Evolutionary conservation across 1,284 basidiomycete species (phyloP), one percentile per base, ranked within the genome.

Genomic region (Trichosporon faecale): DNA sequence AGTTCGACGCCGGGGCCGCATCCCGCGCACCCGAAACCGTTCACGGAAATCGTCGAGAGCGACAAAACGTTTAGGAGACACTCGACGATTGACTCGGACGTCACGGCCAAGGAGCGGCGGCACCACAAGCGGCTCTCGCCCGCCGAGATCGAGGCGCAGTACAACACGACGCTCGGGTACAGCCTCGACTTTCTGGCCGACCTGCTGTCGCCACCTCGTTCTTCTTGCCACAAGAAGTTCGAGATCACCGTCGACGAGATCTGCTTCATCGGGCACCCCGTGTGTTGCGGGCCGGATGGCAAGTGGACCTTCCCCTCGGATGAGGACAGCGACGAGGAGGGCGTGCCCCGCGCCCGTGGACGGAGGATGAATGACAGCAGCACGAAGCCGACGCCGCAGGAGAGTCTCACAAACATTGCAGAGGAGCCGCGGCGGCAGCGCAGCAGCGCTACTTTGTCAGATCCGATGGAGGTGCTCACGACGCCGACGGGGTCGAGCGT

Each of bases 241-340:
- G 95, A 97, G 81, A 88, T 99, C 31, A 84, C 92, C 60, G 90
- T 98, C 23, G 95, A 98, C 77, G 91, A 95, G 76, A 87, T 98
- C n/a, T 92, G 90, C 1, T 98, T 98, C 79, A 87, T 98, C 49
- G 96, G 96, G 0, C 95, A 98, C 81, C 96, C 96, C 0, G 94
- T 98, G 1, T 91, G 90, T 76, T 88, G 89, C 11, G 90, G 91
- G 37, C 77, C 86, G n/a, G 90, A 91, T 75, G 91, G 90, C 0
- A 84, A 82, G 6, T 93, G 92, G 92, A 75, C 74, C 44, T 78
- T 70, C 66, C 79, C 77, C 5, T 66, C 71, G 0, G 72, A 73
- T 8, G 77, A 76, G 18, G 75, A 75, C 11, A 68, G 61, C 44
- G 73, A 78, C 31, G 70, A 72, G 57, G 70, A 71, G 9, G 68